Evolutionary conservation across 2,329 filamentous ascomycete genomes (phyloP).

Genomic region (Kalmusia sp.): DNA sequence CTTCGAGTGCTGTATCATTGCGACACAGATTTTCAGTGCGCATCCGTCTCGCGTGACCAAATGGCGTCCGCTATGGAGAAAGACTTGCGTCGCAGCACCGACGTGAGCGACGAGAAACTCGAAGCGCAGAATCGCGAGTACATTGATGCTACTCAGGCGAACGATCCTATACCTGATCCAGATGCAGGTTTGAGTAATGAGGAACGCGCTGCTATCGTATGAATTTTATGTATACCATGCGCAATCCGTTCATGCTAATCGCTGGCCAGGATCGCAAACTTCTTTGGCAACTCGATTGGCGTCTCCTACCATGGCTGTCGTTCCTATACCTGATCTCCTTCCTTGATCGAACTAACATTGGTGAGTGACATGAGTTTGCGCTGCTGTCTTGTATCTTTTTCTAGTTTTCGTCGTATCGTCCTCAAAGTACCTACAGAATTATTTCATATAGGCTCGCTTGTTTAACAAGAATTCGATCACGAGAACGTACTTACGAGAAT

Average conservation of each 20-base stretch:
- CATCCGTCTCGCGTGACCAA: not conserved
- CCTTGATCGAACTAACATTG: conserved; percentile 76
- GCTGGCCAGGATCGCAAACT: conserved; percentile 64
- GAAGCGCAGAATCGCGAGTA: conserved; percentile 18
- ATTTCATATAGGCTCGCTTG: too few species aligned
- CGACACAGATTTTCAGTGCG: not conserved
- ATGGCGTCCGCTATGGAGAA: conserved; percentile 34
- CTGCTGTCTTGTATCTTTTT: not conserved
- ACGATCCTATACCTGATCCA: conserved; percentile 55
- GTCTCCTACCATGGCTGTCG: conserved; percentile 71
- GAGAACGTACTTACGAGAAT: not conserved
- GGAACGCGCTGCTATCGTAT: conserved; percentile 67
- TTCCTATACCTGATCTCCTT: conserved; percentile 78
- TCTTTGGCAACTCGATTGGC: conserved; percentile 67
- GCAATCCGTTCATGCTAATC: not conserved
- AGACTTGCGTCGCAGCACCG: conserved; percentile 13
- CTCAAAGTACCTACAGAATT: too few species aligned
- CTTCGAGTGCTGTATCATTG: not conserved
- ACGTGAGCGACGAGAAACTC: conserved; percentile 31
- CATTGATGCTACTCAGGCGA: conserved; percentile 5
- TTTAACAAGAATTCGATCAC: too few species aligned
- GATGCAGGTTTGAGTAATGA: conserved; percentile 70
- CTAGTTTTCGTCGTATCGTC: not conserved
- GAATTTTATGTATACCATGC: conserved; percentile 27
- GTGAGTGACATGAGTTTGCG: not conserved